Evolutionary conservation across 2,329 filamentous ascomycete genomes (phyloP), one percentile per base, ranked within the genome.

Genomic region (Claviceps arundinis): DNA sequence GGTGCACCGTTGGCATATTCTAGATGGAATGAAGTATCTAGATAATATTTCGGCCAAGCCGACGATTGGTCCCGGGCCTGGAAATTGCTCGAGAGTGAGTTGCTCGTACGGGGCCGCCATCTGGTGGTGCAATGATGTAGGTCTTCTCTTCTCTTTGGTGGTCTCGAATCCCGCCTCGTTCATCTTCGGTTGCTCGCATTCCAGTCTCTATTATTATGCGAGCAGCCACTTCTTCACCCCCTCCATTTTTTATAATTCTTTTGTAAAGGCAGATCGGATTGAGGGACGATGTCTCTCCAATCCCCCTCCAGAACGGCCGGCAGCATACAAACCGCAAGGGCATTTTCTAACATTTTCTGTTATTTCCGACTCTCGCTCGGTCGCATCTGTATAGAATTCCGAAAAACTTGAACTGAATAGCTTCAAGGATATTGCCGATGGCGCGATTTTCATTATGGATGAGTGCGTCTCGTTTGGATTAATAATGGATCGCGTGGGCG

Each of bases 71-170:
- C 14, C 43, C 5, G 50, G 50, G 4, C 50, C 44, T 9, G 34
- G 24, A 17, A 37, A 8, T 7, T 51, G 50, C n/a, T 43, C 30
- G 4, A 40, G 49, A 19, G 30, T 41, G 4, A 51, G 50, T 19
- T 51, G 50, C 16, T 42, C 50, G 9, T 47, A 26, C 4, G 3
- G 22, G 9, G 26, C 19, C 16, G 34, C 43, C 5, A 51, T 51
- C 41, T 51, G 50, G 50, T 51, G 50, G 50, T 51, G 50, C 43
- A 47, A 53, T 47, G 48, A 55, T 48, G 45, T 48, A 47, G 24
- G 50, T 6, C 7, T 19, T 30, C 24, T 16, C n/a, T 40, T 40
- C n/a, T 40, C 24, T 16, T n/a, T 16, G 5, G 2, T 14, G 14
- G 14, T 40, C 13, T 40, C 6, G 1, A 26, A 26, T 26, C 24